Evolutionary conservation across 306 rosid species (phyloP), one percentile per base, ranked within the genome.

Genomic region (Datisca glomerata): DNA sequence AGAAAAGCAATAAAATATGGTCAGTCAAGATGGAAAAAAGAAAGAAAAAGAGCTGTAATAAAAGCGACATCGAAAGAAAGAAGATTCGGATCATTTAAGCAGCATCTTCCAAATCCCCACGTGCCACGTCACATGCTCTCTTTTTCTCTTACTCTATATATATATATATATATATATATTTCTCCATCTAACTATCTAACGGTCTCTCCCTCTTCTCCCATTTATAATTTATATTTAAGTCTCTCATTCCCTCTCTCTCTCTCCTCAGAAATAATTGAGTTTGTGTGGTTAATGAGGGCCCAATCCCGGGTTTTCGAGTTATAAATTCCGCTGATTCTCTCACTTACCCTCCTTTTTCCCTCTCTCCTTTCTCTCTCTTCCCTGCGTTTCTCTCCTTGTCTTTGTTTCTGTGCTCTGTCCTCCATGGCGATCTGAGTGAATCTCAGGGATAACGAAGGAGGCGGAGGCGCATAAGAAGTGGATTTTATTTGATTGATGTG

Each of bases 361-460:
- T 7, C 21, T 37, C 49, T 40, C 18, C 45, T 29, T 13, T 28
- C 53, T 31, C 44, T 32, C 48, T 37, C 24, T 40, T 24, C 18
- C 11, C 48, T 59, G 0, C 18, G 16, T 1, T 18, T 27, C 51
- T 31, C 22, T 41, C 20, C 31, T 22, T 48, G 31, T 72, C 19
- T 41, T 1, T 8, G 21, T 24, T 31, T 15, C 16, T 35, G 18
- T 16, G 11, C 12, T 38, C 23, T 27, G 9, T 51, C 43, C 37
- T 46, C 66, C 56, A 40, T 54, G 64, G 63, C 52, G 63, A 51
- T 73, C 69, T 72, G 65, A 49, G 42, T 33, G 63, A 61, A 34
- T 12, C 39, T n/a, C n/a, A n/a, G n/a, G n/a, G n/a, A n/a, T n/a
- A n/a, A n/a, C n/a, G n/a, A n/a, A n/a, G n/a, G n/a, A n/a, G n/a